A percentile compares a stretch with the other conserved stretches of the same genome.
Evolutionary conservation across 306 rosid species (phyloP).

Genomic region (Dicorynia guianensis): DNA sequence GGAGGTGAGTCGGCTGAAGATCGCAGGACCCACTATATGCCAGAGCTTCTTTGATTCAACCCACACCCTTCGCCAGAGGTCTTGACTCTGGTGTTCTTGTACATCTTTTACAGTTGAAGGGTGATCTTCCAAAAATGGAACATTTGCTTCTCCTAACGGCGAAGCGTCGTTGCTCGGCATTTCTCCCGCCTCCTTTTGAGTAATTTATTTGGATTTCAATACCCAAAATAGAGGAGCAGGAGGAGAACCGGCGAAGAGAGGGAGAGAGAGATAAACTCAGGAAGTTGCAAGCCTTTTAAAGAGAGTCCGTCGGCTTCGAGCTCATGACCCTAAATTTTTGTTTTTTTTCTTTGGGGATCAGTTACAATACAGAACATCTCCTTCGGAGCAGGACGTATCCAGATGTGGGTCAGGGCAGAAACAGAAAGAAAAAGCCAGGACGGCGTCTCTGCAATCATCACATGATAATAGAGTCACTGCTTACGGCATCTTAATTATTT

Average conservation of each 20-base stretch:
- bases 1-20: slow-evolving; percentile 49
- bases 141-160: slow-evolving; percentile 23
- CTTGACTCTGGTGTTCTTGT: not conserved
- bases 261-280: not conserved
- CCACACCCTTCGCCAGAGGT: slow-evolving; percentile 40
- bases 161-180: slow-evolving; percentile 18
- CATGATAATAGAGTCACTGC: not conserved
- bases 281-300: not conserved
- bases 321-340: too few relatives aligned
- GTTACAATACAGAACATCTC: not conserved
- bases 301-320: not conserved
- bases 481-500: not conserved
- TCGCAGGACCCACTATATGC: slow-evolving; percentile 63
- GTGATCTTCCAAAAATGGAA: slow-evolving; percentile 36
- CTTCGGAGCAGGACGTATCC: not conserved
- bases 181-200: too few relatives aligned
- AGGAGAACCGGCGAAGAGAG: not conserved
- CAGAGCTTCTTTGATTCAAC: slow-evolving; percentile 59
- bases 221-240: not conserved
- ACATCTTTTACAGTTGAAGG: not conserved
- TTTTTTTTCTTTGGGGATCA: too few relatives aligned
- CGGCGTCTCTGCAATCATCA: not conserved
- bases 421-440: not conserved
- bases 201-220: not conserved
- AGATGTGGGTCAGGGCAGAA: not conserved